Percentiles rank a stretch among this genome's conserved stretches.
These are phyloP conservation scores for Phytophthora rubi DNA, from an alignment of 352 stramenopile species.

Conservation along the genomic window DNA sequence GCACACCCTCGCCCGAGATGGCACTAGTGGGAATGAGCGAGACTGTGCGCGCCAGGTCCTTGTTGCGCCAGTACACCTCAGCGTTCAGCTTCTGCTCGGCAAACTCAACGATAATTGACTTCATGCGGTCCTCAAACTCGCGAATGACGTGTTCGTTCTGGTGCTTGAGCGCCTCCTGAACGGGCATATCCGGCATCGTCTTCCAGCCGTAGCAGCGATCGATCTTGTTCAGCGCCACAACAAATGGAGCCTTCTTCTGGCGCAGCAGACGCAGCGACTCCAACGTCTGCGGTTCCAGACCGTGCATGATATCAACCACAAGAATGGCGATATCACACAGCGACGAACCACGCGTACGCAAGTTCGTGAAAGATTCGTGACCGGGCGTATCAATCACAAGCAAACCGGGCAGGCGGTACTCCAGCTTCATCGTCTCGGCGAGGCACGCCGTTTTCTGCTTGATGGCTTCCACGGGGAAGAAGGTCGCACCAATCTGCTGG, in stretches of 20 bases:
- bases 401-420: conserved; percentile 92
- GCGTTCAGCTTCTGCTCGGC: conserved; percentile 98
- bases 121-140: conserved; percentile 96
- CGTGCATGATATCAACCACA: conserved; percentile 99
- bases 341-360: conserved; percentile 96
- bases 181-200: conserved; percentile 93
- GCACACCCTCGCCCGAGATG: conserved; percentile 98
- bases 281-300: conserved; percentile 98
- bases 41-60: conserved; percentile 95
- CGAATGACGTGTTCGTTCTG: conserved; percentile 94
- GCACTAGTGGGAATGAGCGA: conserved; percentile 98
- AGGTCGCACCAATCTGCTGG: conserved; percentile 97
- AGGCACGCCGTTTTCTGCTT: conserved; percentile 89
- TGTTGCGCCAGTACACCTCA: conserved; percentile 99
- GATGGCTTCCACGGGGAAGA: conserved; percentile 94
- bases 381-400: conserved; percentile 99
- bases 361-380: conserved; percentile 99
- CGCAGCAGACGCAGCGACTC: conserved; percentile 98
- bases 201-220: conserved; percentile 99
- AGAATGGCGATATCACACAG: conserved; percentile 99
- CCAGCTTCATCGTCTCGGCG: conserved; percentile 75
- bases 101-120: conserved; percentile 95
- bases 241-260: conserved; percentile 96
- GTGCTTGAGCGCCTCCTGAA: conserved; percentile 92
- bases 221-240: conserved; percentile 99